phyloP scores from a whole-genome alignment of 2,329 filamentous ascomycete species.

The Pestalotiopsis sp. region DNA sequence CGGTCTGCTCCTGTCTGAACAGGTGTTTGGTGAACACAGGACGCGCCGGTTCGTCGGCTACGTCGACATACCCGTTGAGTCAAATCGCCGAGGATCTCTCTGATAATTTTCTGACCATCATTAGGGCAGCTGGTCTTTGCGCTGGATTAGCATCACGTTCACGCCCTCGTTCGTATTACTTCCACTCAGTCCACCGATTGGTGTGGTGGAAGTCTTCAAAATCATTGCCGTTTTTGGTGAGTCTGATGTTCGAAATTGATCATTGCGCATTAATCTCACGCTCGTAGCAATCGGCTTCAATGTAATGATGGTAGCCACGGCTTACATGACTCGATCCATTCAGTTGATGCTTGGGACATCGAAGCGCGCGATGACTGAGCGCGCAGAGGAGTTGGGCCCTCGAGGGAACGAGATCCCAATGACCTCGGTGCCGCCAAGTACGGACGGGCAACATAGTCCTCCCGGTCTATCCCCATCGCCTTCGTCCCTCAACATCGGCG shows the following conservation, averaged over 20 bases:
- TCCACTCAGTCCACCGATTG: slow-evolving; percentile 57
- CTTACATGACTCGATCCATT: slow-evolving; percentile 56
- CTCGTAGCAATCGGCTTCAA: slow-evolving; percentile 56
- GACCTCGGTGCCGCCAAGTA: slow-evolving; percentile 19
- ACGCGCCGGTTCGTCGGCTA: slow-evolving; percentile 50
- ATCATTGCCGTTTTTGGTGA: slow-evolving; percentile 62
- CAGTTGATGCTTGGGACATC: slow-evolving; percentile 54
- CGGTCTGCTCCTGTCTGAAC: slow-evolving; percentile 48
- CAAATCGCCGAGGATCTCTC: background rate
- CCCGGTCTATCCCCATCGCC: background rate
- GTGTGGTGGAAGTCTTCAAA: slow-evolving; percentile 56
- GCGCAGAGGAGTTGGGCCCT: slow-evolving; percentile 52
- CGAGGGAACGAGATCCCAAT: slow-evolving; percentile 52
- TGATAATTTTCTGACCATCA: background rate
- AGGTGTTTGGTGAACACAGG: slow-evolving; percentile 47
- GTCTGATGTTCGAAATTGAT: slow-evolving; percentile 19
- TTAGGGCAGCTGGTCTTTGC: slow-evolving; percentile 58
- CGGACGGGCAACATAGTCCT: slow-evolving; percentile 21
- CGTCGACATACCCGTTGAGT: slow-evolving; percentile 56
- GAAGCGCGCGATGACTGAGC: slow-evolving; percentile 53
- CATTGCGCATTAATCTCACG: background rate
- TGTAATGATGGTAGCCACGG: slow-evolving; percentile 52
- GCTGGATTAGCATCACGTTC: slow-evolving; percentile 63
- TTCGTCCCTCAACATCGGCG: slow-evolving; percentile 18
- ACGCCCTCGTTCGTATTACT: slow-evolving; percentile 62